phyloP scores from a whole-genome alignment of 1,284 basidiomycete genomes.

The Fomitopsis pinicola region DNA sequence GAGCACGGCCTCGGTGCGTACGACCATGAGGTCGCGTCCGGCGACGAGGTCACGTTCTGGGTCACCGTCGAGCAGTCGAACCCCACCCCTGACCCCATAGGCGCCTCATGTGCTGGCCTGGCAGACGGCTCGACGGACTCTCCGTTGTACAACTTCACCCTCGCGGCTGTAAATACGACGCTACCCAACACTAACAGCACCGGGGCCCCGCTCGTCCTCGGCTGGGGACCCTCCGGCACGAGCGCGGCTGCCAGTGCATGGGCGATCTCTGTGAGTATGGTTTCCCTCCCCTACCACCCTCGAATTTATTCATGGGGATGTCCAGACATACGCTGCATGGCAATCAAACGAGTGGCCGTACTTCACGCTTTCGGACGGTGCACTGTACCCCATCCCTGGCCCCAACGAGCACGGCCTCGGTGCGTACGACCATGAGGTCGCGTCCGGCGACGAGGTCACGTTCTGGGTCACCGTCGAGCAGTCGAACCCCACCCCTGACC shows the following conservation, averaged over 20 bases:
- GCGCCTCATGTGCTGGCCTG: slow-evolving; percentile 4
- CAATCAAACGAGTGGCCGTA: slow-evolving; percentile 5
- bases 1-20: slow-evolving; percentile 3
- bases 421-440: not conserved
- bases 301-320: not conserved
- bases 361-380: slow-evolving; percentile 4
- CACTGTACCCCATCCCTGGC: slow-evolving; percentile 1
- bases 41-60: slow-evolving; percentile 1
- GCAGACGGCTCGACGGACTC: slow-evolving; percentile 1
- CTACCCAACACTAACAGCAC: slow-evolving; percentile 7
- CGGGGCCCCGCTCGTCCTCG: slow-evolving; percentile 10
- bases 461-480: slow-evolving; percentile 1
- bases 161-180: slow-evolving; percentile 8
- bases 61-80: not conserved
- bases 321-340: slow-evolving; percentile 4
- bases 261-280: slow-evolving; percentile 3
- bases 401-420: slow-evolving; percentile 2
- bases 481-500: not conserved
- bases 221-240: not conserved
- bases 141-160: slow-evolving; percentile 8
- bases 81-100: not conserved
- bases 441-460: not conserved
- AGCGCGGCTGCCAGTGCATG: not conserved
- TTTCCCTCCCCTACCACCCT: too few relatives aligned
- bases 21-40: not conserved